These are phyloP conservation scores for Zygosaccharomyces pseudobailii DNA, from an alignment of 1,139 yeast genomes.

Conservation along the genomic window DNA sequence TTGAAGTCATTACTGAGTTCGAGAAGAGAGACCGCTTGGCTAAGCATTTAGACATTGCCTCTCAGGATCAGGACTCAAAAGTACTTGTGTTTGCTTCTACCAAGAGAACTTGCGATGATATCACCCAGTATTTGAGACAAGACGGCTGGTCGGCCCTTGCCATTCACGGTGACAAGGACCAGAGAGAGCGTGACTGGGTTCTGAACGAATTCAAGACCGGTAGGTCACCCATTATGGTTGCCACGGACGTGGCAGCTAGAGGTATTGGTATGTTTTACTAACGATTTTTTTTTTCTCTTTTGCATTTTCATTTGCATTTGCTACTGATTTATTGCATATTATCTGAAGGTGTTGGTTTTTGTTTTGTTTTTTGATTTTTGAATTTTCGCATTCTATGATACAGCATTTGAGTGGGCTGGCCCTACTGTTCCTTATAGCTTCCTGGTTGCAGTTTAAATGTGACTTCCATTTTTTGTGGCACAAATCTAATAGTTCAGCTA, in stretches of 20 bases:
- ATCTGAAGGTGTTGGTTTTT: not conserved
- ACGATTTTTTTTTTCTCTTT: slow-evolving; percentile 22
- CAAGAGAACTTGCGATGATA: slow-evolving; percentile 95
- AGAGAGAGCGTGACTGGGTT: slow-evolving; percentile 98
- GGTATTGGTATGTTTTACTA: slow-evolving; percentile 89
- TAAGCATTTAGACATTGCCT: slow-evolving; percentile 79
- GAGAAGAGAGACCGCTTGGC: slow-evolving; percentile 90
- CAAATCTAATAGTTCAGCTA: slow-evolving; percentile 7
- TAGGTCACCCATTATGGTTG: slow-evolving; percentile 94
- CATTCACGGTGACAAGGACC: slow-evolving; percentile 98
- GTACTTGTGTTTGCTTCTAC: slow-evolving; percentile 87
- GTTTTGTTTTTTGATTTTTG: slow-evolving; percentile 1
- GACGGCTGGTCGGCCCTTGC: slow-evolving; percentile 99
- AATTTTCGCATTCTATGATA: slow-evolving; percentile 1
- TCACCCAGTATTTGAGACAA: slow-evolving; percentile 83
- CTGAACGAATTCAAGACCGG: slow-evolving; percentile 87
- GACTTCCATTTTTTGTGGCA: slow-evolving; percentile 4
- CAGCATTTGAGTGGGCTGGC: slow-evolving; percentile 3
- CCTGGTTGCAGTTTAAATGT: not conserved
- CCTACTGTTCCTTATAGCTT: slow-evolving; percentile 2
- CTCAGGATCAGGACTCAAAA: slow-evolving; percentile 73
- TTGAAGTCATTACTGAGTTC: slow-evolving; percentile 85
- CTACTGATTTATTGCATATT: slow-evolving; percentile 1
- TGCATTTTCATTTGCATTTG: slow-evolving; percentile 6
- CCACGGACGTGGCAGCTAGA: slow-evolving; percentile 99